Evolutionary conservation across 2,329 filamentous ascomycete species (phyloP).

Genomic region (Talaromyces sp.): DNA sequence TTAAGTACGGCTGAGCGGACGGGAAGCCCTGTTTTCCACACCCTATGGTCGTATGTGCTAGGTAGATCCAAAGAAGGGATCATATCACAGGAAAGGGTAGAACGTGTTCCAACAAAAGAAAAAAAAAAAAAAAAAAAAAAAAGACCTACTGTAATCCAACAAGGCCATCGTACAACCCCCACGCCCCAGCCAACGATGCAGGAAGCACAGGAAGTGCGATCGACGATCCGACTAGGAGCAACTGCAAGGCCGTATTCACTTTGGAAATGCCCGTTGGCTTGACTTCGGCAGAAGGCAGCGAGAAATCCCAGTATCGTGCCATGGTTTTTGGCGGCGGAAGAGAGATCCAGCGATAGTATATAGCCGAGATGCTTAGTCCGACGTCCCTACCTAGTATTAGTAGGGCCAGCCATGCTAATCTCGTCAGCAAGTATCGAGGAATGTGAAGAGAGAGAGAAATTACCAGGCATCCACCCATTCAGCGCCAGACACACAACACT

Average conservation of each 20-base stretch:
- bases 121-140: slow-evolving; percentile 17
- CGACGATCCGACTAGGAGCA: slow-evolving; percentile 79
- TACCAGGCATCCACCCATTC: slow-evolving; percentile 76
- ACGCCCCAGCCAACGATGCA: slow-evolving; percentile 51
- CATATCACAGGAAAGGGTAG: background rate
- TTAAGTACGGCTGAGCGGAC: slow-evolving; percentile 50
- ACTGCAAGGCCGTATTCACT: slow-evolving; percentile 88
- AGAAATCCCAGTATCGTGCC: slow-evolving; percentile 93
- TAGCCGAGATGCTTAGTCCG: slow-evolving; percentile 74
- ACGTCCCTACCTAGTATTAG: slow-evolving; percentile 88
- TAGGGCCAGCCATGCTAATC: slow-evolving; percentile 73
- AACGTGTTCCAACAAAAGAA: background rate
- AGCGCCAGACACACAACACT: slow-evolving; percentile 78
- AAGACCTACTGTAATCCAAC: slow-evolving; percentile 44
- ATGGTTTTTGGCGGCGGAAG: slow-evolving; percentile 92
- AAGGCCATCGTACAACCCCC: slow-evolving; percentile 60
- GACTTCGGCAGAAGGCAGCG: slow-evolving; percentile 58
- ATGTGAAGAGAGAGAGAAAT: slow-evolving; percentile 26
- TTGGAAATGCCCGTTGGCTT: slow-evolving; percentile 46
- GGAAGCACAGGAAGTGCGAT: slow-evolving; percentile 73
- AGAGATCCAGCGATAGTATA: slow-evolving; percentile 95
- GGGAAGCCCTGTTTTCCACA: slow-evolving; percentile 49
- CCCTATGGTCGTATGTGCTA: slow-evolving; percentile 45
- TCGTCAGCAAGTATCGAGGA: background rate
- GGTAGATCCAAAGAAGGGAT: background rate